Conservation (phyloP, 148 eudicot species). For the Vaccinium macrocarpon region DNA sequence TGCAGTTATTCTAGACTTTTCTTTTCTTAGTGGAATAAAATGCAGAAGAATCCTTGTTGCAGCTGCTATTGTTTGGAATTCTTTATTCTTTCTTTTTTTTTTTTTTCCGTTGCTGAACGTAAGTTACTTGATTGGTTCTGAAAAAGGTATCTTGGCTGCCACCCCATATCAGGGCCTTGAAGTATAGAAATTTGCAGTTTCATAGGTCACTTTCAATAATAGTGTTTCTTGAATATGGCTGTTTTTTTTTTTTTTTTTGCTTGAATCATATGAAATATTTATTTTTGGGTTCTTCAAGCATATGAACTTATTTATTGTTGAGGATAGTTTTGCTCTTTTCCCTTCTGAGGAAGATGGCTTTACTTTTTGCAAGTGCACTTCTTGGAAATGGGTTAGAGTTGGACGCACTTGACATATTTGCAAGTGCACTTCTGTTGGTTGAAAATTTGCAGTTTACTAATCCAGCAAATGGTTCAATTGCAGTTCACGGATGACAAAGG, state of each 20-base stretch:
- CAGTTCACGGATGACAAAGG: slow-evolving; percentile 84
- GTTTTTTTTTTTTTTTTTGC: background rate
- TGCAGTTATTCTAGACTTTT: background rate
- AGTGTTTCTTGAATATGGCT: background rate
- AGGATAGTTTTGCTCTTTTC: background rate
- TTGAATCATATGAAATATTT: background rate
- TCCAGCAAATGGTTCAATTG: slow-evolving; percentile 14
- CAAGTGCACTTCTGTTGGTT: background rate
- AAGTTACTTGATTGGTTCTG: background rate
- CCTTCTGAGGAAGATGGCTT: background rate
- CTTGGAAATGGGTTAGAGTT: slow-evolving; percentile 5
- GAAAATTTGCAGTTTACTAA: background rate
- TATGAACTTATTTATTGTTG: background rate
- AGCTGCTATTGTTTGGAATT: background rate
- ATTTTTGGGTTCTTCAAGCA: background rate
- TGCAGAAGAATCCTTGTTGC: background rate
- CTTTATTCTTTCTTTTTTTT: background rate
- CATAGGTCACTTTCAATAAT: background rate
- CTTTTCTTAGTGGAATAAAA: background rate
- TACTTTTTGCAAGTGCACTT: background rate
- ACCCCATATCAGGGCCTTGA: background rate
- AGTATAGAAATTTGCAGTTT: background rate
- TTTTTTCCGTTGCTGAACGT: background rate
- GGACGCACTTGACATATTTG: background rate
- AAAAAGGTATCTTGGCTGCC: background rate